Conservation (phyloP, 1,284 basidiomycete species). For the Microbotryum lychnidis-dioicae region DNA sequence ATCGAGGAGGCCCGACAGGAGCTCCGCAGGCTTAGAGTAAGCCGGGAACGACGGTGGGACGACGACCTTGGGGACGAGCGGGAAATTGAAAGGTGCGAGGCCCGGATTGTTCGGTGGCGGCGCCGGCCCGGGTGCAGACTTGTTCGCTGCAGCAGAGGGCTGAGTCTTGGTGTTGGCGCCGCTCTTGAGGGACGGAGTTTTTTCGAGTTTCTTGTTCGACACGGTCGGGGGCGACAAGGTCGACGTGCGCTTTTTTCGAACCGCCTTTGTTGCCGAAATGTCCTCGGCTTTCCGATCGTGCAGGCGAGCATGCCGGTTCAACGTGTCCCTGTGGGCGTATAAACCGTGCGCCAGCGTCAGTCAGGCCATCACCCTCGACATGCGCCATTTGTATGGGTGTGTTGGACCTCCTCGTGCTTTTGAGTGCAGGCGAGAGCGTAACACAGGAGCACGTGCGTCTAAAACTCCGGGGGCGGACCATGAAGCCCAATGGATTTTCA, state of each 20-base stretch:
- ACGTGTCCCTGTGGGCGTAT: conserved; percentile 19
- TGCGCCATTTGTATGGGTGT: background rate
- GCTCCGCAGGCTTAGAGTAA: conserved; percentile 18
- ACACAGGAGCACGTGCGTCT: too few species aligned
- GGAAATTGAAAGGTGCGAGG: background rate
- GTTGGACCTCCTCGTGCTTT: background rate
- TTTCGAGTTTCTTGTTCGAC: too few species aligned
- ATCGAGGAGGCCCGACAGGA: background rate
- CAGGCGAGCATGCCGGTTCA: conserved; percentile 27
- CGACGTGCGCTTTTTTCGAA: conserved; percentile 16
- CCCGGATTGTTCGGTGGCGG: background rate
- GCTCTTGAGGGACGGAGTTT: too few species aligned
- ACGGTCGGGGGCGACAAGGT: background rate
- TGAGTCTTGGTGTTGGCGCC: too few species aligned
- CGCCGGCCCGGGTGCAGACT: too few species aligned
- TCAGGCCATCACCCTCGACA: background rate
- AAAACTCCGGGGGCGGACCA: too few species aligned
- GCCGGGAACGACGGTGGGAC: conserved; percentile 25
- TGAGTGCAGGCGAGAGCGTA: too few species aligned
- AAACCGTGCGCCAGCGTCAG: background rate
- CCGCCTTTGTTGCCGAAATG: conserved; percentile 11
- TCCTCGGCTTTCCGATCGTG: conserved; percentile 25
- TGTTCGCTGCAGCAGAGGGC: too few species aligned
- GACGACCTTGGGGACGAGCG: conserved; percentile 2
- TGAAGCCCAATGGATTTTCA: too few species aligned